Conservation (phyloP, 139 green algal species). For the Chlorella sorokiniana region DNA sequence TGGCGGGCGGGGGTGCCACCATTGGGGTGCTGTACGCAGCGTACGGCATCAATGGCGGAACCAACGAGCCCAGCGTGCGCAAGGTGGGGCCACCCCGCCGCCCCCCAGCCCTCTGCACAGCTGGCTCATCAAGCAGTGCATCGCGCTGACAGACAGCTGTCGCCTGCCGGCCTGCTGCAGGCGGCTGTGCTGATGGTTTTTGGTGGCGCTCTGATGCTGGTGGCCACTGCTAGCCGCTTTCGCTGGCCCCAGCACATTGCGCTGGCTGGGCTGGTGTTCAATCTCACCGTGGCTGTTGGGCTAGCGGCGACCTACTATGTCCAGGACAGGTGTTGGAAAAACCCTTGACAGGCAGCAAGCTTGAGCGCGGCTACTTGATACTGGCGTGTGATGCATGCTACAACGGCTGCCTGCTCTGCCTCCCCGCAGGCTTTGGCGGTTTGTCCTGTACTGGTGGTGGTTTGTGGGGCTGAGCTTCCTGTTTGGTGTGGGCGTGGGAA, state of each 20-base stretch:
- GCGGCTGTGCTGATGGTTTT: constrained; percentile 14
- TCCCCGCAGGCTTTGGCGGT: constrained; percentile 4
- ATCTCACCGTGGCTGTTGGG: constrained; percentile 4
- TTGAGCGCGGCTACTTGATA: no score
- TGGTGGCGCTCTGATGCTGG: background rate
- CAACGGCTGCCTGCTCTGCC: background rate
- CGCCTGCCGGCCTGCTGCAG: background rate
- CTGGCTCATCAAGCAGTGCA: background rate
- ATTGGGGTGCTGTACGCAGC: background rate
- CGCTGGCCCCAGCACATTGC: constrained; percentile 18
- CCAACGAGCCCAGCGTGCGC: background rate
- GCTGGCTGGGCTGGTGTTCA: constrained; percentile 6
- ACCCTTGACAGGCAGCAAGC: background rate
- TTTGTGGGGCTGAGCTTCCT: background rate
- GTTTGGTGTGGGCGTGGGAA: background rate
- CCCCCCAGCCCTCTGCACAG: no score
- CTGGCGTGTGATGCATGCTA: background rate
- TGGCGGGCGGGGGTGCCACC: background rate
- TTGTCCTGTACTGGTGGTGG: constrained; percentile 29
- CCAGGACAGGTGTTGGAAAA: background rate
- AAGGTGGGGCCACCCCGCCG: no score
- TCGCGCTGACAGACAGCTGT: background rate
- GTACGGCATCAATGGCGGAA: constrained; percentile 3
- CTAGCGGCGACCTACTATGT: background rate
- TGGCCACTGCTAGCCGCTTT: constrained; percentile 4